These are phyloP conservation scores for Suhomyces prunicola DNA, from an alignment of 805 yeast species.

Conservation along the genomic window DNA sequence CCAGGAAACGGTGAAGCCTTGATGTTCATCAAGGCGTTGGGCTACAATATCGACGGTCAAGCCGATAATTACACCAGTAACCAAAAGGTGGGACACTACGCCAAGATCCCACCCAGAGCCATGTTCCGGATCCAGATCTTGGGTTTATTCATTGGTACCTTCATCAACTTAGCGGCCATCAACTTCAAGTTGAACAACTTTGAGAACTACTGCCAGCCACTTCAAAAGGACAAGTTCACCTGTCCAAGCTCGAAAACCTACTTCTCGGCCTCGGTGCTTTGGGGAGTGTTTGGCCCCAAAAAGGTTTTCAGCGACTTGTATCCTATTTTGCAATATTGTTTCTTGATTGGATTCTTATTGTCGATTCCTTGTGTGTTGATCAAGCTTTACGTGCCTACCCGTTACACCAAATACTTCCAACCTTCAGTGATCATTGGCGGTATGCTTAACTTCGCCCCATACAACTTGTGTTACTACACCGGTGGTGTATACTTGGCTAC, in stretches of 20 bases:
- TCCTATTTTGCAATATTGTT: slow-evolving; percentile 29
- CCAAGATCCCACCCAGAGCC: slow-evolving; percentile 20
- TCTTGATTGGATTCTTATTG: slow-evolving; percentile 29
- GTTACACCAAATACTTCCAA: slow-evolving; percentile 23
- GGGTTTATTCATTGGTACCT: slow-evolving; percentile 21
- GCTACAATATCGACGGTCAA: slow-evolving; percentile 27
- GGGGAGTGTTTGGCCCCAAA: slow-evolving; percentile 59
- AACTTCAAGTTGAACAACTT: slow-evolving; percentile 31
- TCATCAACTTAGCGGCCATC: slow-evolving; percentile 25
- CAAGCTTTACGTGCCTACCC: slow-evolving; percentile 12
- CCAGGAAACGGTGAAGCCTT: slow-evolving; percentile 25
- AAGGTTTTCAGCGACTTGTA: slow-evolving; percentile 28
- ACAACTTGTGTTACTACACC: slow-evolving; percentile 26
- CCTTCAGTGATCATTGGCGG: slow-evolving; percentile 32
- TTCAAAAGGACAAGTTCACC: slow-evolving; percentile 45
- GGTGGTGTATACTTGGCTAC: slow-evolving; percentile 22
- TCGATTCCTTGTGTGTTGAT: slow-evolving; percentile 17
- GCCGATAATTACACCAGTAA: slow-evolving; percentile 32
- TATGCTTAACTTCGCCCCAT: slow-evolving; percentile 26
- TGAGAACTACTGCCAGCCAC: slow-evolving; percentile 35
- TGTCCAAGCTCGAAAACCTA: slow-evolving; percentile 30
- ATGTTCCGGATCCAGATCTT: slow-evolving; percentile 23
- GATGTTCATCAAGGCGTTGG: slow-evolving; percentile 20
- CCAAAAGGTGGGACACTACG: slow-evolving; percentile 31
- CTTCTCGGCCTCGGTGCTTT: slow-evolving; percentile 54